Conservation (phyloP, 2,329 filamentous ascomycete species). For the Exophiala mesophila region DNA sequence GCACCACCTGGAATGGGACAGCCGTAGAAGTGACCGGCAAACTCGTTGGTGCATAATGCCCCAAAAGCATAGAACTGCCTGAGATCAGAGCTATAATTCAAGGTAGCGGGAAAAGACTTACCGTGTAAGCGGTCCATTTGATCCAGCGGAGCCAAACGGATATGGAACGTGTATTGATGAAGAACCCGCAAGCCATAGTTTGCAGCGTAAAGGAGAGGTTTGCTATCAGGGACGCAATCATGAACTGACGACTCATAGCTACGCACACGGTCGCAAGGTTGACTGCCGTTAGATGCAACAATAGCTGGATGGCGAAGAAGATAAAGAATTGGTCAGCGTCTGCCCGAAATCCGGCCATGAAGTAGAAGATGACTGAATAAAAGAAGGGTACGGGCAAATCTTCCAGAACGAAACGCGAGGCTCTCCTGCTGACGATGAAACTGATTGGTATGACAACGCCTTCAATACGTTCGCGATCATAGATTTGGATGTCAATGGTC, state of each 20-base stretch:
- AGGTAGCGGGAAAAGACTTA: neutral
- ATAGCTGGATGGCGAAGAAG: conserved; percentile 63
- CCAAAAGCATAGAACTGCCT: conserved; percentile 58
- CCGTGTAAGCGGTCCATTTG: conserved; percentile 46
- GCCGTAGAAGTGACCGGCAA: conserved; percentile 60
- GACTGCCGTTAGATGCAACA: conserved; percentile 70
- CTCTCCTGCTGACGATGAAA: conserved; percentile 64
- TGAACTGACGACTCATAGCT: conserved; percentile 60
- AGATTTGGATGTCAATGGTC: conserved; percentile 68
- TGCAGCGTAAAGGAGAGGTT: conserved; percentile 71
- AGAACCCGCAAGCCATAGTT: conserved; percentile 70
- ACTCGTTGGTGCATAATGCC: conserved; percentile 68
- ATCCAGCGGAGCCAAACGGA: conserved; percentile 75
- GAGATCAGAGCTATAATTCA: conserved; percentile 8
- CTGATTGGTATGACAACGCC: conserved; percentile 65
- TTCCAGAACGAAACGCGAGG: conserved; percentile 65
- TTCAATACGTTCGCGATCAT: conserved; percentile 70
- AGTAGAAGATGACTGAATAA: conserved; percentile 69
- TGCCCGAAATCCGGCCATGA: conserved; percentile 68
- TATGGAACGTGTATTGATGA: conserved; percentile 68
- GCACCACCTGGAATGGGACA: conserved; percentile 62
- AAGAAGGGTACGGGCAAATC: conserved; percentile 68
- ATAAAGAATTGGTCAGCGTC: conserved; percentile 62
- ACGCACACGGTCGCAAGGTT: conserved; percentile 67
- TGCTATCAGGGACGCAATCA: conserved; percentile 65